These are phyloP conservation scores for Penicillium mononematosum DNA, from an alignment of 495 filamentous ascomycete species.

Conservation along the genomic window DNA sequence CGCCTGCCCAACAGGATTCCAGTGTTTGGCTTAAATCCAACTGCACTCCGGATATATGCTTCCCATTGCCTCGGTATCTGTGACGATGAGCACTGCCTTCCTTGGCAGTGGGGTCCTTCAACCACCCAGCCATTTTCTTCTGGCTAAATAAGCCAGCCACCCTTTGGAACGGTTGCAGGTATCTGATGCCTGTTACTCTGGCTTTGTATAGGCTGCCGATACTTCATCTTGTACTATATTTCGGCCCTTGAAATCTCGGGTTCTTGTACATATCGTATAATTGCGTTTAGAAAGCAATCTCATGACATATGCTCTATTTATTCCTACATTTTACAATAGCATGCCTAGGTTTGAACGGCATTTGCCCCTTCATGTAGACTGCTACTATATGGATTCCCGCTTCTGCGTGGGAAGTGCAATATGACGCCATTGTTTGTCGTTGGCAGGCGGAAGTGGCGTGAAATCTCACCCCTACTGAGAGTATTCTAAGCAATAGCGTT, in stretches of 20 bases:
- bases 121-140: background rate
- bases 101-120: background rate
- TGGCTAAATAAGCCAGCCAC: background rate
- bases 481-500: too few relatives aligned
- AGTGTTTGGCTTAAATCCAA: background rate
- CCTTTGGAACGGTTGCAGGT: background rate
- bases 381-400: background rate
- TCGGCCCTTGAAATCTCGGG: background rate
- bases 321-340: background rate
- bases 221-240: background rate
- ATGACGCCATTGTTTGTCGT: too few relatives aligned
- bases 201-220: background rate
- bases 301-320: background rate
- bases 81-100: background rate
- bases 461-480: too few relatives aligned
- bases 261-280: slow-evolving; percentile 1
- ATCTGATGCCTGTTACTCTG: background rate
- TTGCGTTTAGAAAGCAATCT: slow-evolving; percentile 1
- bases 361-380: background rate
- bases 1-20: background rate
- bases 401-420: background rate
- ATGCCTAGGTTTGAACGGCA: background rate
- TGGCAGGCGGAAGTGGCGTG: too few relatives aligned
- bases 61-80: background rate
- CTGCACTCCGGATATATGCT: background rate